These are phyloP conservation scores for Salisapilia sapeloensis DNA, from an alignment of 352 stramenopile species.

Conservation along the genomic window DNA sequence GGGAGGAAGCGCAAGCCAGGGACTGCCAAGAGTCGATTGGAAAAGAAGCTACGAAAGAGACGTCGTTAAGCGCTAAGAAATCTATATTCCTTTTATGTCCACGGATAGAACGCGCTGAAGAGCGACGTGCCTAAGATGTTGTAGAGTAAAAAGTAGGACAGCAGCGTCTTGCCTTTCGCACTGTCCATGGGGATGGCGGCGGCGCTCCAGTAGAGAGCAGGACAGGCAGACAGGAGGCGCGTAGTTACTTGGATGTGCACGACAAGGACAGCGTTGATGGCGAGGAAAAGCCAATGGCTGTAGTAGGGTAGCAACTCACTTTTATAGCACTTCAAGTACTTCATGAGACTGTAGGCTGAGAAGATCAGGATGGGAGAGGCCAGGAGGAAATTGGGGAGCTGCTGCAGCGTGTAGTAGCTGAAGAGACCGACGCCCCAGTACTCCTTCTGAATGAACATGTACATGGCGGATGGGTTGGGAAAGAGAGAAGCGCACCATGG, in stretches of 20 bases:
- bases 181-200: constrained; percentile 11
- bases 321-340: constrained; percentile 15
- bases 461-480: constrained; percentile 78
- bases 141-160: constrained; percentile 61
- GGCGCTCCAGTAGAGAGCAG: constrained; percentile 65
- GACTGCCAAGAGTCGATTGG: too few relatives aligned
- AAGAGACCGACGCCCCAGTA: constrained; percentile 94
- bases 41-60: too few relatives aligned
- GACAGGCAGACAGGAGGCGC: constrained; percentile 54
- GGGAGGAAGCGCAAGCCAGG: too few relatives aligned
- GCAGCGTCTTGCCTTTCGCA: constrained; percentile 11
- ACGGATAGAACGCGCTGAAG: constrained; percentile 72
- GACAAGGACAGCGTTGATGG: constrained; percentile 56
- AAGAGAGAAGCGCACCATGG: constrained; percentile 48
- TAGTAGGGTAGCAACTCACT: constrained; percentile 23
- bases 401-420: constrained; percentile 85
- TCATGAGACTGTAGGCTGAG: constrained; percentile 22
- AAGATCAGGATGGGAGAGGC: constrained; percentile 76
- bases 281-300: constrained; percentile 52
- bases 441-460: constrained; percentile 88
- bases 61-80: background rate
- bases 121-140: constrained; percentile 43
- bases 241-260: constrained; percentile 80
- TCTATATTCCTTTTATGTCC: constrained; percentile 23
- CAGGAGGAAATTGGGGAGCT: constrained; percentile 91